Conservation (phyloP, 179 eudicot species). For the Sideroxylon spinosum region DNA sequence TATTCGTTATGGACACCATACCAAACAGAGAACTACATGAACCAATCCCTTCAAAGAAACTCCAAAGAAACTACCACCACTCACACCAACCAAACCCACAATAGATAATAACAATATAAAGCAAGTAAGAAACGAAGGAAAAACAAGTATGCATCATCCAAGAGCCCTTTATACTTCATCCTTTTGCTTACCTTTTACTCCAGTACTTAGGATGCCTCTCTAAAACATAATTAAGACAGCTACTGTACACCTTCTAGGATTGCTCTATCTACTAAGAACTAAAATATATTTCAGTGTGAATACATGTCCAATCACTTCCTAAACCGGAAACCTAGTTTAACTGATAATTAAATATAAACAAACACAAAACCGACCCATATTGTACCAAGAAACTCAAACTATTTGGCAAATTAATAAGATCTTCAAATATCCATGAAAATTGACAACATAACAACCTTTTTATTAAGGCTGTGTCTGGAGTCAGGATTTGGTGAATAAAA, state of each 20-base stretch:
- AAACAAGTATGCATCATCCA: slow-evolving; percentile 6
- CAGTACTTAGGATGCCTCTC: slow-evolving; percentile 10
- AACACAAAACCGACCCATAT: neutral
- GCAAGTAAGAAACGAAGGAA: slow-evolving; percentile 23
- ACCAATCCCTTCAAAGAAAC: slow-evolving; percentile 76
- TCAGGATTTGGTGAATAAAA: neutral
- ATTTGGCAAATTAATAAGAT: neutral
- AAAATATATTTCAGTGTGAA: neutral
- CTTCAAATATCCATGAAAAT: neutral
- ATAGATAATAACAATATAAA: slow-evolving; percentile 24
- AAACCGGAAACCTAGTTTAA: neutral
- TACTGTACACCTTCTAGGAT: slow-evolving; percentile 3
- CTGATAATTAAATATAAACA: neutral
- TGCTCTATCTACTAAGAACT: neutral
- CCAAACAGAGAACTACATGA: slow-evolving; percentile 26
- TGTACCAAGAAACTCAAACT: neutral
- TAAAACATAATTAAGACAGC: slow-evolving; percentile 14
- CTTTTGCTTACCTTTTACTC: slow-evolving; percentile 33
- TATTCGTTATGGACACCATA: slow-evolving; percentile 18
- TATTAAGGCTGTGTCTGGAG: neutral
- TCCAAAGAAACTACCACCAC: slow-evolving; percentile 75
- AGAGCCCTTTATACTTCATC: slow-evolving; percentile 22
- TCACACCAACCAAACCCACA: slow-evolving; percentile 65
- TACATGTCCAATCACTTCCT: neutral
- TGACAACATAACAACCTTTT: neutral